Evolutionary conservation across 345 rosid species (phyloP).

Genomic region (Salix caprea): DNA sequence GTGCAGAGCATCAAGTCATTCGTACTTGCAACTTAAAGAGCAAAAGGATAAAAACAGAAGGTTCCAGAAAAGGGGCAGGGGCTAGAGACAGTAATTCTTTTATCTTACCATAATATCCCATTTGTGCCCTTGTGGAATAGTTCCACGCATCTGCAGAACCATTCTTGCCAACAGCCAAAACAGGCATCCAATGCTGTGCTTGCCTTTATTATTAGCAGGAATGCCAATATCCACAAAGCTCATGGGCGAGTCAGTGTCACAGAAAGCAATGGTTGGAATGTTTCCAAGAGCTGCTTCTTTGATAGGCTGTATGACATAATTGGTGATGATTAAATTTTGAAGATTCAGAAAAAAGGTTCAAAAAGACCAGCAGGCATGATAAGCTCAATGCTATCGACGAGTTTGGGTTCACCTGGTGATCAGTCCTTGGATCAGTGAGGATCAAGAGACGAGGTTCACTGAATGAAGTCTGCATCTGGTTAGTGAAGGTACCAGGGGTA

Average conservation of each 20-base stretch:
- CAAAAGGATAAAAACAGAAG: neutral
- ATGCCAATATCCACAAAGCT: conserved; percentile 85
- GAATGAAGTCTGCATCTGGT: conserved; percentile 87
- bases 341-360: neutral
- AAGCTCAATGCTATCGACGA: neutral
- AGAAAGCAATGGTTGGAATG: conserved; percentile 91
- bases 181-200: conserved; percentile 90
- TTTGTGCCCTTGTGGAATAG: conserved; percentile 56
- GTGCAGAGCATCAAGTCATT: neutral
- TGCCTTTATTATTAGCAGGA: conserved; percentile 96
- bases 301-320: conserved; percentile 61
- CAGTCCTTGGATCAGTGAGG: conserved; percentile 96
- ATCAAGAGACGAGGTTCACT: conserved; percentile 81
- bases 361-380: neutral
- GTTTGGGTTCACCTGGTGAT: conserved; percentile 62
- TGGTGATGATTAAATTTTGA: neutral
- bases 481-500: conserved; percentile 97
- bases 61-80: neutral
- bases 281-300: conserved; percentile 96
- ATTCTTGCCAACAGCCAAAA: conserved; percentile 95
- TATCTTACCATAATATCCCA: conserved; percentile 32
- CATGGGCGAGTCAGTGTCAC: conserved; percentile 97
- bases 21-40: neutral
- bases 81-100: neutral
- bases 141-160: conserved; percentile 98